Base-by-base conservation (phyloP, 768 basidiomycete genomes). In the Cytidiella melzeri region DNA sequence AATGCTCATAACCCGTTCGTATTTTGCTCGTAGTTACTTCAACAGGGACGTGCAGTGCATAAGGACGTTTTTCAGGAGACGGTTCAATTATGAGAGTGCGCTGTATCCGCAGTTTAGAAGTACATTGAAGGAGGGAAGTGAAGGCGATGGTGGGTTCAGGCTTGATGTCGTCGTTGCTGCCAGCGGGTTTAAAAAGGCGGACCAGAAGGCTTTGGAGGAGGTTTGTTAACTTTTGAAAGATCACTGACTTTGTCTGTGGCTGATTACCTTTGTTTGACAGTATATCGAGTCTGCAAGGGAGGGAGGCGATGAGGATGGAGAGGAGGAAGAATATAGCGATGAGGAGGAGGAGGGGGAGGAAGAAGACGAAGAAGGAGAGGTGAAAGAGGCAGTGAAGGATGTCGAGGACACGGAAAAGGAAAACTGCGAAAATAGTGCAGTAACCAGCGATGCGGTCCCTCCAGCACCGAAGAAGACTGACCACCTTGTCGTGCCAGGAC, bases 31-130 rank as follows among this genome's bases (percentile, higher is more conserved):
- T 51, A 95, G 94, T 91, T 99, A 96, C 70, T 99, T 99, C 70
- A 95, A 98, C 67, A 84, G 96, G 19, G 96, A 99, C 67, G 96
- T 99, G 6, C 87, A 95, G 51, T 97, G 96, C 65, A 92, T 99
- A 57, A 79, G 92, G 27, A 83, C 79, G 7, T 99, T 96, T 71
- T 98, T 99, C 74, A 77, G 75, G 60, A 77, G 91, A 51, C 73
- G 94, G 21, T 98, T 97, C 70, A 80, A 83, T 51, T 99, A 95
- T 64, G 96, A 98, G 68, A 93, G 92, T 52, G 70, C 76, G 0
- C 67, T 93, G 37, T 98, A 89, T 68, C 96, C 96, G 12, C 80
- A 79, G 47, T 97, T 97, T 72, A 81, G 74, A 55, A 80, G 79
- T 55, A 75, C 77, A 0, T 46, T 88, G 50, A 70, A 72, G 24